Conservation (phyloP, 1,284 basidiomycete species). For the Marasmius fiardii region DNA sequence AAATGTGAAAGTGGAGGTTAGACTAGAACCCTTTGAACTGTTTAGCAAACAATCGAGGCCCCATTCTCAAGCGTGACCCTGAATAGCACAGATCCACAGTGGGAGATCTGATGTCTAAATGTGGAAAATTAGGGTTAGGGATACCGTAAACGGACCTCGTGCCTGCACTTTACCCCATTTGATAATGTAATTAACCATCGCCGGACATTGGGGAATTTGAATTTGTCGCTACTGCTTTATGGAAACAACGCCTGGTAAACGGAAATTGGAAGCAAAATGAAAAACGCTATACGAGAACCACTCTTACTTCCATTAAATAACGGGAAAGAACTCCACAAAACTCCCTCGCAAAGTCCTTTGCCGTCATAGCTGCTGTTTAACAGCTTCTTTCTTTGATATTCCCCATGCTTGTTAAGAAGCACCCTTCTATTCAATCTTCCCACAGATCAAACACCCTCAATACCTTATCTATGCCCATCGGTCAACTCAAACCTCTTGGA, state of each 20-base stretch:
- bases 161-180: neutral
- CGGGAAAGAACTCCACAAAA: too few relatives aligned
- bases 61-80: neutral
- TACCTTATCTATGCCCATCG: neutral
- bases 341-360: too few relatives aligned
- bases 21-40: neutral
- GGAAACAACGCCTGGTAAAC: neutral
- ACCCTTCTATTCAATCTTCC: neutral
- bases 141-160: neutral
- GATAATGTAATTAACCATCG: neutral
- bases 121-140: neutral
- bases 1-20: neutral
- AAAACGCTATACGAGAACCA: too few relatives aligned
- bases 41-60: neutral
- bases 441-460: conserved; percentile 3
- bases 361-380: neutral
- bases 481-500: neutral
- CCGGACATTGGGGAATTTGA: neutral
- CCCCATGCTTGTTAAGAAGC: neutral
- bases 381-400: neutral
- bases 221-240: neutral
- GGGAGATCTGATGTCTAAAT: neutral
- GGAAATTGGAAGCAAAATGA: too few relatives aligned
- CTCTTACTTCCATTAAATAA: too few relatives aligned
- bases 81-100: neutral